Base-by-base conservation (phyloP, 768 basidiomycete genomes). In the Termitomyces sp. region DNA sequence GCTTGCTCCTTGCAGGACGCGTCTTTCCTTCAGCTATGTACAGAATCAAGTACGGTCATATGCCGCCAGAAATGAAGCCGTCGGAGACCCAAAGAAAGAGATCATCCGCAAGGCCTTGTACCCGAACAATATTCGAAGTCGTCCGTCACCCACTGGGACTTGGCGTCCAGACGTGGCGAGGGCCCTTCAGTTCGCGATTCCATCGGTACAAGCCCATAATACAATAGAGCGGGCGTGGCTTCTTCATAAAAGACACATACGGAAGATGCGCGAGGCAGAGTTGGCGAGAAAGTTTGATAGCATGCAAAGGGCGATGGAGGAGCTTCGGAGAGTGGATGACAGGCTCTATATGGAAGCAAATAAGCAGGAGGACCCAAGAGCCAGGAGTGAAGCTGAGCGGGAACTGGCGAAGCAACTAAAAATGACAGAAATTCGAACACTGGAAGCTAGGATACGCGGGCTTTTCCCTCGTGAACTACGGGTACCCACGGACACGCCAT, bases 211-310 rank as follows among this genome's bases (percentile, higher is more conserved):
- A 70, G 93, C 91, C 0, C 92, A 97, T 73, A 83, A 93, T 61
- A 97, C 93, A 2, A 94, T 97, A 54, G 88, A 92, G 62, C 84
- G 94, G 33, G 94, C 94, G 4, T 98, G 90, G 90, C 75, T 86
- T 53, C 79, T 98, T 12, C 85, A 92, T 73, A 80, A 83, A 62
- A 82, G 94, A 32, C 86, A 90, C 66, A 59, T 86, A 40, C 83
- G 94, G 43, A 83, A 88, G 66, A 75, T 79, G 60, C 80, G 89
- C 46, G 81, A 86, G 30, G 83, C 77, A 36, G 89, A 92, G 66
- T 68, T 91, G 60, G 74, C 77, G 57, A 80, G 86, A 71, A 95
- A 95, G 71, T 94, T 87, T 66, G 79, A 84, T 56, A 81, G 83
- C 65, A 94, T 97, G 94, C 75, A 76, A 69, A 73, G 73, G 63